These are phyloP conservation scores for Yarrowia alimentaria DNA, from an alignment of 805 yeast genomes.

Conservation along the genomic window DNA sequence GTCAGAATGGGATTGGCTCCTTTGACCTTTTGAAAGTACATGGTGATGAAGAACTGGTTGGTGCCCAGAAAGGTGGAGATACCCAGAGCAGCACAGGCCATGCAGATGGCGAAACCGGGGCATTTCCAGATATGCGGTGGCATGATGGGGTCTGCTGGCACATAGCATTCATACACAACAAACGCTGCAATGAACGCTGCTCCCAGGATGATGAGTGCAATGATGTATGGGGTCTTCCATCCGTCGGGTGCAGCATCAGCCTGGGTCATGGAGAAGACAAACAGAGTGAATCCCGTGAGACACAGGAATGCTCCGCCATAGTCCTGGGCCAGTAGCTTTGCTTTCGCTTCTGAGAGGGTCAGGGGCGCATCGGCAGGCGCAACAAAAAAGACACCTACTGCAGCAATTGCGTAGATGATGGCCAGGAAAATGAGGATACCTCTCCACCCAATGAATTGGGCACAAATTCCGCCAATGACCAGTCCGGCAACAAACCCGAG, in stretches of 20 bases:
- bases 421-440: conserved; percentile 45
- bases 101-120: conserved; percentile 43
- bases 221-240: conserved; percentile 50
- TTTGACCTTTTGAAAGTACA: conserved; percentile 47
- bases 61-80: conserved; percentile 49
- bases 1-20: conserved; percentile 45
- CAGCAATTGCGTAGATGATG: conserved; percentile 41
- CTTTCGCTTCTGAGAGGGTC: conserved; percentile 35
- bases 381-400: conserved; percentile 36
- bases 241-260: conserved; percentile 44
- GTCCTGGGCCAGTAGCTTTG: conserved; percentile 40
- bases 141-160: conserved; percentile 48
- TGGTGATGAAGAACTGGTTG: conserved; percentile 43
- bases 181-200: conserved; percentile 40
- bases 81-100: conserved; percentile 42
- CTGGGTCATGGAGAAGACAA: conserved; percentile 48
- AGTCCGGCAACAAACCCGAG: conserved; percentile 48
- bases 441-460: conserved; percentile 45
- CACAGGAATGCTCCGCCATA: conserved; percentile 48
- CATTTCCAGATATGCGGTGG: conserved; percentile 47
- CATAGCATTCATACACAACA: conserved; percentile 43
- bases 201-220: conserved; percentile 47
- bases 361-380: conserved; percentile 43
- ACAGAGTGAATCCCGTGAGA: conserved; percentile 43
- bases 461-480: conserved; percentile 48